phyloP scores from a whole-genome alignment of 2,329 filamentous ascomycete genomes.

The Aspergillus sp. region DNA sequence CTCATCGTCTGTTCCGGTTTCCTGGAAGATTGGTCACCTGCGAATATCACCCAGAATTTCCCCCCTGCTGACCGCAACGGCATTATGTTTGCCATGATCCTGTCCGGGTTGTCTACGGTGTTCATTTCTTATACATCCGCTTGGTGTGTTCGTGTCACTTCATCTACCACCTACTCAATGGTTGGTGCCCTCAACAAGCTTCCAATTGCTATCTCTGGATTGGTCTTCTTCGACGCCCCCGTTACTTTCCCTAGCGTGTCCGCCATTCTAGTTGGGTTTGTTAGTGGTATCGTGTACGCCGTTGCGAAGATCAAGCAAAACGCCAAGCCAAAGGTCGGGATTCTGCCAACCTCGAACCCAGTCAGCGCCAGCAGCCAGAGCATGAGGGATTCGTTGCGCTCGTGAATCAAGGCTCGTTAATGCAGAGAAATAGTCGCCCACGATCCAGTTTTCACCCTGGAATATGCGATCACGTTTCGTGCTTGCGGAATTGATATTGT shows the following conservation, averaged over 20 bases:
- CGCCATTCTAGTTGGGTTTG: conserved; percentile 86
- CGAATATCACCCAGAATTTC: conserved; percentile 86
- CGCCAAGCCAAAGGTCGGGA: conserved; percentile 61
- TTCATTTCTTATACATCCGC: conserved; percentile 99
- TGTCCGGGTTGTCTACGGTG: conserved; percentile 88
- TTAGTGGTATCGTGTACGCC: conserved; percentile 89
- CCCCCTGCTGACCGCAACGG: conserved; percentile 75
- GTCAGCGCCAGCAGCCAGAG: conserved; percentile 92
- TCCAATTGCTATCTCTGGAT: conserved; percentile 85
- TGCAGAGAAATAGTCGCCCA: neutral
- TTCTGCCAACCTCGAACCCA: conserved; percentile 67
- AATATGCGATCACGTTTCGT: conserved; percentile 30
- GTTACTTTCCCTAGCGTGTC: conserved; percentile 89
- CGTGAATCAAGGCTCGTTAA: conserved; percentile 38
- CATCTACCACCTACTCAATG: conserved; percentile 98
- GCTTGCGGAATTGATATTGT: conserved; percentile 16
- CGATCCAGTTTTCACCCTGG: conserved; percentile 20
- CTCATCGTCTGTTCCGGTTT: conserved; percentile 78
- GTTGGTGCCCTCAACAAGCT: conserved; percentile 98
- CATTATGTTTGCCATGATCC: conserved; percentile 84
- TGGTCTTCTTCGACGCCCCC: conserved; percentile 93
- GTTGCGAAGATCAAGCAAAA: conserved; percentile 82
- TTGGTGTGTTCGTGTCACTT: conserved; percentile 97
- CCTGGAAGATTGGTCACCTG: conserved; percentile 86
- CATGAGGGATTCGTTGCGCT: conserved; percentile 80